Percentiles rank a stretch among this genome's conserved stretches.
Conservation (phyloP, 192 early-diverging fungal genomes). For the Spizellomyces sp. region DNA sequence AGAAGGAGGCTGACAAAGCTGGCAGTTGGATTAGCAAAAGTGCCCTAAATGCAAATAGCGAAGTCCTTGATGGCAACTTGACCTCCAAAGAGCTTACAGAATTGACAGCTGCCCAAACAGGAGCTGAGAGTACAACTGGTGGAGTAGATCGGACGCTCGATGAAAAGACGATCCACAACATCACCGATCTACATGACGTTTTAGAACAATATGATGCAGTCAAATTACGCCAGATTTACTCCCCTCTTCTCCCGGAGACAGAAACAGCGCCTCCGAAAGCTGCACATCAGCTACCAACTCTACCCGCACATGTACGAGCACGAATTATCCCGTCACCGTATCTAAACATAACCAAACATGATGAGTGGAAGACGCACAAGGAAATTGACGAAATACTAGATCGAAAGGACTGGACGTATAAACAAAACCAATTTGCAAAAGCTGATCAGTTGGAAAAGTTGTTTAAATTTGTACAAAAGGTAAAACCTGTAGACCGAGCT, state of each 20-base stretch:
- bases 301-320: not conserved
- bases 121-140: not conserved
- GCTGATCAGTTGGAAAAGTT: conserved; percentile 36
- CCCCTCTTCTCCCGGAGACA: not conserved
- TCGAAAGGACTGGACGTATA: conserved; percentile 28
- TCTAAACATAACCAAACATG: conserved; percentile 38
- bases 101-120: not conserved
- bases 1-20: not conserved
- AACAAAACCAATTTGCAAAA: conserved; percentile 23
- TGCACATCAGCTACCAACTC: not conserved
- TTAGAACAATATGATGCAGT: conserved; percentile 46
- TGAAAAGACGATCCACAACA: not conserved
- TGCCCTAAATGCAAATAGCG: conserved; percentile 3
- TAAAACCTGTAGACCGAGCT: not conserved
- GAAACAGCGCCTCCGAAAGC: not conserved
- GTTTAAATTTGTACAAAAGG: conserved; percentile 34
- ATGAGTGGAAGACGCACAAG: conserved; percentile 32
- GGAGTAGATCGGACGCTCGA: not conserved
- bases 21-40: not conserved
- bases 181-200: conserved; percentile 14
- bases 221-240: conserved; percentile 21
- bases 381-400: conserved; percentile 34
- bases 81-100: not conserved
- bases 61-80: not conserved
- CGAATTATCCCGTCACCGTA: conserved; percentile 29